Base-by-base conservation (phyloP, 2,329 filamentous ascomycete species). In the Byssochlamys sp. region DNA sequence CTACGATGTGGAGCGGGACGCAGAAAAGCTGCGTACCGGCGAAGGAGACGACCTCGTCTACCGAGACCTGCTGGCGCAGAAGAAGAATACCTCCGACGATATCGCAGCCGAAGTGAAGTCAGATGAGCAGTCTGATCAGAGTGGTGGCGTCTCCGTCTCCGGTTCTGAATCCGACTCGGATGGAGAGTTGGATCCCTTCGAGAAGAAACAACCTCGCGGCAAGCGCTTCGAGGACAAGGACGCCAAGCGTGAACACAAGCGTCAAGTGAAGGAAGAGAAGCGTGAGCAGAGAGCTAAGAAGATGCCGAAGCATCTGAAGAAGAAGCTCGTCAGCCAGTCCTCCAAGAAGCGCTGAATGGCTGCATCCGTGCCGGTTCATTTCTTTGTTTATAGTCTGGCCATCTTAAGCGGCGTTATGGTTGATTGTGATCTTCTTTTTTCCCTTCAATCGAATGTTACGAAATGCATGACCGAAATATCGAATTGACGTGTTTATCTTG, bases 301-400 rank as follows among this genome's bases (percentile, higher is more conserved):
- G 80, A 95, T 99, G 76, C 92, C 94, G 0, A 99, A 99, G 77
- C 85, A 95, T 70, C 63, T 96, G 33, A 99, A 99, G 82, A 97
- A 96, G 80, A 89, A 88, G 71, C 75, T 95, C 58, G 83, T 95
- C 27, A 81, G 80, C 57, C 27, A 61, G 14, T 63, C 65, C 2
- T 39, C 35, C 4, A 75, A 73, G 65, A 73, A 70, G 64, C 73
- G 73, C 63, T 75, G 63, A 62, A 55, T 39, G 2, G 55, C 25
- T 51, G 35, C 31, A 45, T 54, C 35, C 26, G 14, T 35, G 2
- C 12, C 2, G 12, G n/a, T n/a, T 39, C n/a, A 3, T 29, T 29
- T 29, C 9, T 29, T 9, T 29, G 28, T 29, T 5, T 9, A 29
- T 29, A 9, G 28, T 29, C 28, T 29, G 35, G n/a, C n/a, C 35